Conservation (phyloP, 306 rosid genomes). For the Cicer yamashitae region DNA sequence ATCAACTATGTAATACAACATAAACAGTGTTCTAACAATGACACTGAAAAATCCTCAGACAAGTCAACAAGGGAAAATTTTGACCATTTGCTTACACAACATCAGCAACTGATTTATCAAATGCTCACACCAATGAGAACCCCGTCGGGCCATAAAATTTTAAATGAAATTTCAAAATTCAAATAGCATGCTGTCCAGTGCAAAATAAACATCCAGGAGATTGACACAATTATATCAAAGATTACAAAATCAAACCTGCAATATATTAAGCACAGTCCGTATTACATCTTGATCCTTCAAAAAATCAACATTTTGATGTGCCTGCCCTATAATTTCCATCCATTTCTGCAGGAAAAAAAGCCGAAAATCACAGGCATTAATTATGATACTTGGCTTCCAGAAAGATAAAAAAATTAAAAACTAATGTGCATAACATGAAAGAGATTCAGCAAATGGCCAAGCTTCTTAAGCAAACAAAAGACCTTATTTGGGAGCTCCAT, state of each 20-base stretch:
- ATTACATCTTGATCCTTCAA: conserved; percentile 91
- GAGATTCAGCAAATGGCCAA: neutral
- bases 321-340: conserved; percentile 93
- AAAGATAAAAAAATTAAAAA: neutral
- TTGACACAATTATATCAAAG: neutral
- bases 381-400: conserved; percentile 1
- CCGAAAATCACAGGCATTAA: neutral
- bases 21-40: neutral
- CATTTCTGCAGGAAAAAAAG: conserved; percentile 69
- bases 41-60: neutral
- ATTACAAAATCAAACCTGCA: conserved; percentile 66
- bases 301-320: conserved; percentile 82
- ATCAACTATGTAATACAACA: neutral
- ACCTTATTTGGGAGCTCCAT: conserved; percentile 98
- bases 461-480: conserved; percentile 26
- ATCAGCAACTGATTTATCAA: conserved; percentile 11
- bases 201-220: conserved; percentile 17
- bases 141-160: neutral
- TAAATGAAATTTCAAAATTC: neutral
- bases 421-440: neutral
- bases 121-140: neutral
- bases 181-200: neutral
- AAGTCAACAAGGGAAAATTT: conserved; percentile 15
- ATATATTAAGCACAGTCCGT: conserved; percentile 89
- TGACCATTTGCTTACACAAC: neutral